These are phyloP conservation scores for Camelina laxa DNA, from an alignment of 345 rosid species.

Conservation along the genomic window DNA sequence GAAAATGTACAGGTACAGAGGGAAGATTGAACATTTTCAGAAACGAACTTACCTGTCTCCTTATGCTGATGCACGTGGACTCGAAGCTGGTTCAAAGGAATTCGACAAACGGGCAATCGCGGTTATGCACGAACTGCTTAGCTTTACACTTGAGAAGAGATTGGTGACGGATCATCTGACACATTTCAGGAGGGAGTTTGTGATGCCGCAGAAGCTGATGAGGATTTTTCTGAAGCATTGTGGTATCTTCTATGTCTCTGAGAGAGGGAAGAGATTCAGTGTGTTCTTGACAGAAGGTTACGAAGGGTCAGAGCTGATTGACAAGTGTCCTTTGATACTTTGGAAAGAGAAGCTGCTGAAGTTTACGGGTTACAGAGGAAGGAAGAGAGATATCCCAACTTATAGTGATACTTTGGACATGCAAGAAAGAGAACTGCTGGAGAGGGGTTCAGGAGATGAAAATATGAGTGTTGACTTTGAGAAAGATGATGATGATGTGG, in stretches of 20 bases:
- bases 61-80: constrained; percentile 71
- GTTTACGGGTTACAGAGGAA: constrained; percentile 64
- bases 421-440: constrained; percentile 50
- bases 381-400: constrained; percentile 56
- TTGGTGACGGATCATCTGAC: constrained; percentile 90
- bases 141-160: constrained; percentile 88
- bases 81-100: constrained; percentile 78
- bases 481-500: constrained; percentile 42
- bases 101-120: constrained; percentile 93
- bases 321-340: constrained; percentile 60
- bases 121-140: constrained; percentile 83
- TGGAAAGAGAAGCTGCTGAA: constrained; percentile 80
- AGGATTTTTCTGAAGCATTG: constrained; percentile 87
- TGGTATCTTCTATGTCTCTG: constrained; percentile 88
- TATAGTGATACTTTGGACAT: constrained; percentile 57
- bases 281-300: constrained; percentile 83
- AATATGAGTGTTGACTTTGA: constrained; percentile 41
- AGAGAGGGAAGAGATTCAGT: constrained; percentile 91
- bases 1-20: constrained; percentile 73
- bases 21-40: constrained; percentile 85
- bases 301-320: constrained; percentile 67
- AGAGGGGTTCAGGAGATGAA: constrained; percentile 47
- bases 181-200: constrained; percentile 74
- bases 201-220: constrained; percentile 95
- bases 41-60: constrained; percentile 80